Conservation (phyloP, 2,329 filamentous ascomycete genomes). For the Alternaria burnsii region DNA sequence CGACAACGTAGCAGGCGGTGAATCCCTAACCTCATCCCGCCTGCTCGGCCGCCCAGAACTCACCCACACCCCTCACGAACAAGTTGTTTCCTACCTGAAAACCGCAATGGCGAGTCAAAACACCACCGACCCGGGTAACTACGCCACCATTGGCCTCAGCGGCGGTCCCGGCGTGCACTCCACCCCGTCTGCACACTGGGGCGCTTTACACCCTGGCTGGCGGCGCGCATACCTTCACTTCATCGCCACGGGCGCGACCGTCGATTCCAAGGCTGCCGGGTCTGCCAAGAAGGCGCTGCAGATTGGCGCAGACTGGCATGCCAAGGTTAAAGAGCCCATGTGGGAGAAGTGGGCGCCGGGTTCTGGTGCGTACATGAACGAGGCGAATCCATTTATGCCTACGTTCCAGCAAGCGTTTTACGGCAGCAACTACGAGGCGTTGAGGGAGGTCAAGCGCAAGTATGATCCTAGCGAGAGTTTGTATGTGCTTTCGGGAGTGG, state of each 20-base stretch:
- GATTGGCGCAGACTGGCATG: slow-evolving; percentile 11
- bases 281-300: background rate
- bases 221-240: slow-evolving; percentile 44
- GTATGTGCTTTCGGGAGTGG: slow-evolving; percentile 32
- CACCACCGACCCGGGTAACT: slow-evolving; percentile 25
- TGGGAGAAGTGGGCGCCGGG: slow-evolving; percentile 27
- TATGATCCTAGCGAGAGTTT: slow-evolving; percentile 27
- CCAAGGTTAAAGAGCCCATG: slow-evolving; percentile 24
- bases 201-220: slow-evolving; percentile 48
- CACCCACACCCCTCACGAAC: slow-evolving; percentile 10
- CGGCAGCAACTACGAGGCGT: slow-evolving; percentile 13
- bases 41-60: slow-evolving; percentile 40
- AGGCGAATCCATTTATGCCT: slow-evolving; percentile 23
- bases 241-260: slow-evolving; percentile 34
- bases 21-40: slow-evolving; percentile 37
- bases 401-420: slow-evolving; percentile 26
- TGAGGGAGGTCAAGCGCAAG: slow-evolving; percentile 19
- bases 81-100: slow-evolving; percentile 17
- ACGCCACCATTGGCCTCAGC: slow-evolving; percentile 37
- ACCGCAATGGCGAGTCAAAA: slow-evolving; percentile 25
- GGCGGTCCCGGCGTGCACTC: slow-evolving; percentile 41
- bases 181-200: slow-evolving; percentile 23
- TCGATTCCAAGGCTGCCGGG: background rate
- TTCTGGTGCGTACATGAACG: slow-evolving; percentile 30
- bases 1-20: slow-evolving; percentile 28